Base-by-base conservation (phyloP, 2,329 filamentous ascomycete genomes). In the Cadophora gregata region DNA sequence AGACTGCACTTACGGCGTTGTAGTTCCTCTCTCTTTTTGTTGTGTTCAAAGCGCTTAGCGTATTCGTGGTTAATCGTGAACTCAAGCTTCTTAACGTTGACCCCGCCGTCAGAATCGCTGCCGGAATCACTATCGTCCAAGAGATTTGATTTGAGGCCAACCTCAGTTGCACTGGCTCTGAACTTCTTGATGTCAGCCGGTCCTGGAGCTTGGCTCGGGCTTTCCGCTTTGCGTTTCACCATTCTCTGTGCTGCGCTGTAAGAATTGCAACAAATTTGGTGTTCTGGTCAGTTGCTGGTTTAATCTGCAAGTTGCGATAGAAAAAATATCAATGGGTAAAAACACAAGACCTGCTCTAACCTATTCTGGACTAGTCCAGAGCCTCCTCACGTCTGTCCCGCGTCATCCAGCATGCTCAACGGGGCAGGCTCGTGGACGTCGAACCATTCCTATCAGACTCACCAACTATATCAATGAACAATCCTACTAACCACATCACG, bases 1-100 rank as follows among this genome's bases (percentile, higher is more conserved):
- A 16, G 24, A 36, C 16, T 31, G 10, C n/a, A 80, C 87, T 74
- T 75, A 91, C 90, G 79, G 76, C 86, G 85, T 19, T 93, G 90
- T 70, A 88, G 82, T 78, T 99, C 96, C 77, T 97, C 94, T 66
- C 95, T 88, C 82, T 97, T 97, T 83, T 98, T 97, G 81, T 99
- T 99, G 81, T 98, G 86, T 79, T 99, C 96, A 74, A 97, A 98
- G 48, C 93, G 86, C 72, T 87, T 88, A 51, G 96, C 96, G 78
- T 90, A 99, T 62, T 96, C 93, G 77, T 93, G 84, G 79, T 99
- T 98, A 79, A 99, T 90, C 77, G 91, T 93, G 78, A 98, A 86
- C 33, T 79, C 78, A 45, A 77, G 75, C 45, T 72, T 75, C 19
- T 75, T 36, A 66, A 76, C 78, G 72, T 72, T 75, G 74, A 72